phyloP scores from a whole-genome alignment of 2,329 filamentous ascomycete species.

The Thielaviopsis euricoi region DNA sequence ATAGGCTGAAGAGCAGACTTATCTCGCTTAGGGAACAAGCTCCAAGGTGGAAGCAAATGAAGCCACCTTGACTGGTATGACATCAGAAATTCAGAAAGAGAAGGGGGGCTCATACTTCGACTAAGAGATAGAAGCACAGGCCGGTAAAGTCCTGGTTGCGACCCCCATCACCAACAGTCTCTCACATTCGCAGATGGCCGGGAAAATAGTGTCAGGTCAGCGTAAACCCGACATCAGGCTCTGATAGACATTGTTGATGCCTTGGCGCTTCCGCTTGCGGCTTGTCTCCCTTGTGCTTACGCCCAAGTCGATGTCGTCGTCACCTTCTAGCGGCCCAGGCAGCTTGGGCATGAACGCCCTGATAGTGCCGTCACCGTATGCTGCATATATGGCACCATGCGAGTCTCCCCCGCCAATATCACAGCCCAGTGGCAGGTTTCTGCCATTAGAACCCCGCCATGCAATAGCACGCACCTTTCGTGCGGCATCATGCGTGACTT shows the following conservation, averaged over 20 bases:
- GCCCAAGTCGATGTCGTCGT: conserved; percentile 26
- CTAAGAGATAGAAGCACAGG: background rate
- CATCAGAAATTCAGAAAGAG: background rate
- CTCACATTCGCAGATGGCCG: background rate
- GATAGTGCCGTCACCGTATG: conserved; percentile 71
- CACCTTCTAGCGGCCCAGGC: conserved; percentile 32
- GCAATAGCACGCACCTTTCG: conserved; percentile 59
- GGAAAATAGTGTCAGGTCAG: background rate
- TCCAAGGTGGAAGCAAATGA: background rate
- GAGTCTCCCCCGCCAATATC: conserved; percentile 42
- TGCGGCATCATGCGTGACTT: conserved; percentile 17
- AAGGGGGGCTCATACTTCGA: background rate
- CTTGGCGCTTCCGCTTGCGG: conserved; percentile 49
- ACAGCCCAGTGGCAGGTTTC: conserved; percentile 36
- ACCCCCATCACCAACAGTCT: background rate
- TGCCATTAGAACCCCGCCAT: conserved; percentile 51
- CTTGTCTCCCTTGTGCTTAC: conserved; percentile 27
- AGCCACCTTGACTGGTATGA: background rate
- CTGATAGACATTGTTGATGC: conserved; percentile 63
- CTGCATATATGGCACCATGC: conserved; percentile 52
- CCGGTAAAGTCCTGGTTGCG: background rate
- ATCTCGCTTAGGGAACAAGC: background rate
- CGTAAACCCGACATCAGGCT: conserved; percentile 42
- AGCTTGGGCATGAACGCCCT: conserved; percentile 56
- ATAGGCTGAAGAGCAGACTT: background rate